phyloP scores from a whole-genome alignment of 306 rosid genomes.

The Medicago ruthenica region DNA sequence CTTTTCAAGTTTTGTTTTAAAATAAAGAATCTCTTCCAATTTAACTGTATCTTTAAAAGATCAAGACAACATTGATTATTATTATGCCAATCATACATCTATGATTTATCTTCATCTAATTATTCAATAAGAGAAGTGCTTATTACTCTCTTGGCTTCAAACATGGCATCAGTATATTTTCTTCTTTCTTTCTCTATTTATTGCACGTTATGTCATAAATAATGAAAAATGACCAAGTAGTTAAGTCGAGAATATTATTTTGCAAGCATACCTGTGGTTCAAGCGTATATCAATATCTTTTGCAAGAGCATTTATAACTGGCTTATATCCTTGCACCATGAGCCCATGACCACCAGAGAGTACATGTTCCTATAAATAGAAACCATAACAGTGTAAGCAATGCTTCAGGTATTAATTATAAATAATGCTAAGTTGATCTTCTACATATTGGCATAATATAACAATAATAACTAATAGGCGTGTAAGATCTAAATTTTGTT shows the following conservation, averaged over 20 bases:
- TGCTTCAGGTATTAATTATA: constrained; percentile 21
- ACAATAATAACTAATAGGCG: background rate
- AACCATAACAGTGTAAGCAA: constrained; percentile 44
- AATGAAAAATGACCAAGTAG: constrained; percentile 24
- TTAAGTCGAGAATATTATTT: constrained; percentile 16
- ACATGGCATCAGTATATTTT: constrained; percentile 11
- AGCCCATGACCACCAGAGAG: constrained; percentile 89
- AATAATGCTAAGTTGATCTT: constrained; percentile 1
- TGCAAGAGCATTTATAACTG: constrained; percentile 73
- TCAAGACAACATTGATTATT: background rate
- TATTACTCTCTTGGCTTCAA: constrained; percentile 32
- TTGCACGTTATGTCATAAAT: constrained; percentile 6
- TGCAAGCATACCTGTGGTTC: constrained; percentile 65
- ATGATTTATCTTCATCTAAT: background rate
- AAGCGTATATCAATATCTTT: constrained; percentile 67
- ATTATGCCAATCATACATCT: background rate
- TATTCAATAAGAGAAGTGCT: background rate
- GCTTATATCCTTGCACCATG: constrained; percentile 81
- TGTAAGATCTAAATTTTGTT: background rate
- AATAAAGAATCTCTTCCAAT: background rate
- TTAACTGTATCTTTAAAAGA: background rate
- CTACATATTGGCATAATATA: constrained; percentile 16
- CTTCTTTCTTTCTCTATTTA: constrained; percentile 2
- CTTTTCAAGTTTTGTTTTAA: background rate
- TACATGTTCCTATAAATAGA: constrained; percentile 64